Evolutionary conservation across 148 eudicot genomes (phyloP), one percentile per base, ranked within the genome.

Genomic region (Chenopodium suecicum): DNA sequence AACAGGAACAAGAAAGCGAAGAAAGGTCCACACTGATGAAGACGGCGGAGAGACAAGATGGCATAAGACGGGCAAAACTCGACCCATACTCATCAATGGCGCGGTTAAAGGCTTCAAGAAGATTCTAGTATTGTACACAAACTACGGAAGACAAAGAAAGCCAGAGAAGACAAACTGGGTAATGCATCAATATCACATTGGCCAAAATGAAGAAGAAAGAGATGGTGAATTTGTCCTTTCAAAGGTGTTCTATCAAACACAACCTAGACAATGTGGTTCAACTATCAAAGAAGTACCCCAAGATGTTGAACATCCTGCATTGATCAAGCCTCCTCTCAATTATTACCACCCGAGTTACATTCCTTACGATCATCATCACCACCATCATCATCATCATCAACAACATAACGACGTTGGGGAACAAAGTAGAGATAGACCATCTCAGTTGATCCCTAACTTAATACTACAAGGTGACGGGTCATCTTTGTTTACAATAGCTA

Each of bases 121-220:
- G 84, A 96, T 96, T 50, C 83, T 96, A 4, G 99, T 96, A 9
- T 95, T 96, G 23, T 96, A 96, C 88, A 90, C 98, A 17, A 96
- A 94, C 89, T 94, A 91, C 73, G 98, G 99, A 14, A 86, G 97
- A 58, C 94, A 91, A 78, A 89, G 80, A 70, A 96, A 96, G 73
- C 98, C 99, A 0, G 98, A 96, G 79, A 96, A 96, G 83, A 96
- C 98, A 0, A 94, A 90, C 71, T 96, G 98, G 99, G 97, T 96
- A 9, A 96, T 96, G 99, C 99, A 96, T 85, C 99, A 96, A 47
- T 96, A 96, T 85, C 99, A 94, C 78, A 83, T 94, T 11, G 98
- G 99, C 25, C 75, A 84, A 22, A 83, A 87, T n/a, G 97, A 94
- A 78, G 98, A 96, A 31, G 99, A 96, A 77, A 92, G 83, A 70